These are phyloP conservation scores for Glycyrrhiza uralensis DNA, from an alignment of 306 rosid genomes.

Conservation along the genomic window DNA sequence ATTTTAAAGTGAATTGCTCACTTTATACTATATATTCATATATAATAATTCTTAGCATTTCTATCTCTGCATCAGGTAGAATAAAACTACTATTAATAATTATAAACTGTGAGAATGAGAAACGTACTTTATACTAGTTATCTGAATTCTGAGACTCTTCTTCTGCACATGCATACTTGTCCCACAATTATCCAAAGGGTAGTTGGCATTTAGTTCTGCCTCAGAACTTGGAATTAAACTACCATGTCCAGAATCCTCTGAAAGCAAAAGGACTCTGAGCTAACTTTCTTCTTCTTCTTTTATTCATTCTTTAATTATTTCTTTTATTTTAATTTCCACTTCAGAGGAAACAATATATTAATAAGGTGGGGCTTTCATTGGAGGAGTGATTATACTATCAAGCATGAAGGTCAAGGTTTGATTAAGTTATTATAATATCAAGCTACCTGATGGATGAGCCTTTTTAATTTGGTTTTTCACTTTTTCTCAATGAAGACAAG, in stretches of 20 bases:
- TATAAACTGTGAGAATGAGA: slow-evolving; percentile 25
- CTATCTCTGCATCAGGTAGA: slow-evolving; percentile 36
- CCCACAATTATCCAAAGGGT: slow-evolving; percentile 35
- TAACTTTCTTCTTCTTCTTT: slow-evolving; percentile 18
- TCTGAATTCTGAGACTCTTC: slow-evolving; percentile 9
- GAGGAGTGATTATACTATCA: slow-evolving; percentile 12
- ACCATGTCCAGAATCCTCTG: slow-evolving; percentile 28
- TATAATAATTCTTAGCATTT: not conserved
- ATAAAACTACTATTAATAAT: slow-evolving; percentile 18
- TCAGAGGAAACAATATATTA: not conserved
- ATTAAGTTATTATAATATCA: slow-evolving; percentile 11
- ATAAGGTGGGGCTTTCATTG: slow-evolving; percentile 14
- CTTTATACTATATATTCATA: too few species aligned
- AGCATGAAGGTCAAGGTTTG: slow-evolving; percentile 20
- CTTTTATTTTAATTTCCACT: slow-evolving; percentile 15
- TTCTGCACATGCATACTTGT: slow-evolving; percentile 43
- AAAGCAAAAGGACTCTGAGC: slow-evolving; percentile 33
- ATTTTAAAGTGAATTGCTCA: too few species aligned
- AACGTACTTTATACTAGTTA: slow-evolving; percentile 21
- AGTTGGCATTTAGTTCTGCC: slow-evolving; percentile 44
- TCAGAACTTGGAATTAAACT: slow-evolving; percentile 39
- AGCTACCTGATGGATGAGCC: not conserved
- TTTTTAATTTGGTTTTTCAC: slow-evolving; percentile 2
- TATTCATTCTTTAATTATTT: not conserved
- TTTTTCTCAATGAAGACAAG: slow-evolving; percentile 35